Conservation (phyloP, 202 grass and related monocot genomes). For the Carex arenaria region DNA sequence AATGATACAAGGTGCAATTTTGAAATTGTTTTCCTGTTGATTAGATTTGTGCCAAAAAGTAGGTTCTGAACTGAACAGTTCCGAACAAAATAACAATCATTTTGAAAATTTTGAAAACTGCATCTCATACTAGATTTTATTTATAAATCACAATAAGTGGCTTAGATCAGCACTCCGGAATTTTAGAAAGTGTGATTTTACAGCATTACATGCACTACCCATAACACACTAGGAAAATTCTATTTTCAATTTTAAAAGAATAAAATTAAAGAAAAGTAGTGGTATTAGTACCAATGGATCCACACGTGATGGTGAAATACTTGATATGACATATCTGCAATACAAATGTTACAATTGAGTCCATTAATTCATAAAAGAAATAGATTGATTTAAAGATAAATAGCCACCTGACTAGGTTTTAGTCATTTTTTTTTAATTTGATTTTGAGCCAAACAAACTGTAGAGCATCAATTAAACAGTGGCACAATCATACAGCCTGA, state of each 20-base stretch:
- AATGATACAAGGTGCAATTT: neutral
- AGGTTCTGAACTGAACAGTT: neutral
- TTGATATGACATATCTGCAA: slow-evolving; percentile 72
- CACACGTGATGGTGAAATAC: slow-evolving; percentile 67
- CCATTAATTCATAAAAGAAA: neutral
- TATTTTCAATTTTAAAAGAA: slow-evolving; percentile 1
- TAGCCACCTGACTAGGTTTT: neutral
- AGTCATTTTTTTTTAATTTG: neutral
- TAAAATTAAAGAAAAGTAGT: slow-evolving; percentile 5
- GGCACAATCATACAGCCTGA: neutral
- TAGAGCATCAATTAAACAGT: neutral
- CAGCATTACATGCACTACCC: neutral
- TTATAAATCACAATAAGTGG: neutral
- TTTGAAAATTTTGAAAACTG: neutral
- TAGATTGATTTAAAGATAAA: neutral
- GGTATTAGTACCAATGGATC: slow-evolving; percentile 49
- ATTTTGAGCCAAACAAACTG: neutral
- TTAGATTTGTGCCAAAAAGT: neutral
- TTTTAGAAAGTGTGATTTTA: neutral
- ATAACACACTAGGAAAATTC: neutral
- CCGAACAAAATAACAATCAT: neutral
- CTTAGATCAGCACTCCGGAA: neutral
- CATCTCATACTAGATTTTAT: neutral
- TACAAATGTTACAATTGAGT: neutral
- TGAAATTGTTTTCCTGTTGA: neutral